Evolutionary conservation across 164 flowering plant genomes (phyloP), one percentile per base, ranked within the genome.

Genomic region (Buxus sempervirens): DNA sequence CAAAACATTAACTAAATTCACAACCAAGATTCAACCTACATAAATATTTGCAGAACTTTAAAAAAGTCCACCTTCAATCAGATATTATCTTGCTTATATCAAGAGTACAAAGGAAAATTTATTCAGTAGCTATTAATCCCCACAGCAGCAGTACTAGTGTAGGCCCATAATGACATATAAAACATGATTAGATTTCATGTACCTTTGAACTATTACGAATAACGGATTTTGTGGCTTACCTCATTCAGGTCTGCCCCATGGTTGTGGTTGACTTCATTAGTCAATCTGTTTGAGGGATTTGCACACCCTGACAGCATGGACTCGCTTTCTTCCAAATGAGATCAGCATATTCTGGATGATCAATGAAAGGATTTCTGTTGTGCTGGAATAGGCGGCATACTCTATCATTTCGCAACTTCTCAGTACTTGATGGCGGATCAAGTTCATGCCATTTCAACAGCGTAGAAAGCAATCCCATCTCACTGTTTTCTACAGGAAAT

Each of bases 331-430:
- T 77, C 85, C 85, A 84, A 65, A 84, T 78, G 63, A 72, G 81
- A 70, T 77, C 70, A 24, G 84, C 85, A 36, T 71, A 84, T 62
- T 84, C 87, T 54, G 85, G 87, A 73, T 82, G 87, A 72, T 84
- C 87, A 55, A 84, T 75, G 48, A 84, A 84, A 67, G 87, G 87
- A 65, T 84, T 84, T 72, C 87, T 75, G 58, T 84, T 84, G 68
- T 82, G 87, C 75, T 82, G 87, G 71, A 82, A 84, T 13, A 76
- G 72, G 65, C 53, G 68, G 72, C 85, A 84, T 59, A 84, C 70
- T 72, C 85, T 80, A 18, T 82, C 76, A 78, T 82, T 84, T 71
- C 85, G 75, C 70, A 82, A 58, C 65, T 74, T 72, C 79, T 84
- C 85, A 58, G 72, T 78, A 73, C 74, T 76, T 63, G 88, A 84